Percentiles rank a stretch among this genome's conserved stretches.
These are phyloP conservation scores for Pyrenophora seminiperda DNA, from an alignment of 2,329 filamentous ascomycete genomes.

Conservation along the genomic window DNA sequence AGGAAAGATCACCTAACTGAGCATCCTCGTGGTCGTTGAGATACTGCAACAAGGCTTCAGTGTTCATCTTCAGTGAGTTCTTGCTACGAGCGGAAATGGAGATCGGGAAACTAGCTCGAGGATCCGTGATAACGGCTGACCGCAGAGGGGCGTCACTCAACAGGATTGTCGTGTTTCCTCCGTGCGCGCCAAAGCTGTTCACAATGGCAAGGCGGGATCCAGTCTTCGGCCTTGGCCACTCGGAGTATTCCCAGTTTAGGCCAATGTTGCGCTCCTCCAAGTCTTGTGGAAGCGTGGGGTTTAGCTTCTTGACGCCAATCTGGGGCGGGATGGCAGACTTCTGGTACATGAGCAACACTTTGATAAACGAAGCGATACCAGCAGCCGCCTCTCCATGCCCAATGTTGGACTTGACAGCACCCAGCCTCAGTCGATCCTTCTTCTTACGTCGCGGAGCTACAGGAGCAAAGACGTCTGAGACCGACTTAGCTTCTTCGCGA, in stretches of 20 bases:
- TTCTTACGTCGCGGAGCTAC: neutral
- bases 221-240: neutral
- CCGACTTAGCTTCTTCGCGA: conserved; percentile 23
- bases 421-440: conserved; percentile 23
- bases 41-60: neutral
- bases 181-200: neutral
- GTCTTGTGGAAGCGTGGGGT: neutral
- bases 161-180: neutral
- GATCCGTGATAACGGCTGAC: neutral
- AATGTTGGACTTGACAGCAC: conserved; percentile 39
- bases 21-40: neutral
- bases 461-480: conserved; percentile 16
- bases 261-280: neutral
- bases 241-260: neutral
- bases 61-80: conserved; percentile 1
- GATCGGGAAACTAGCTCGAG: neutral
- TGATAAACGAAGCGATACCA: conserved; percentile 38
- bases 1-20: neutral
- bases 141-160: neutral
- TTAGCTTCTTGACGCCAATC: conserved; percentile 1
- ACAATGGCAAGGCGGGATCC: neutral
- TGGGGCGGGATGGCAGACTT: neutral
- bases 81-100: neutral
- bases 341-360: conserved; percentile 36
- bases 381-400: conserved; percentile 44